Evolutionary conservation across 2,329 filamentous ascomycete species (phyloP).

Genomic region (Septoria linicola): DNA sequence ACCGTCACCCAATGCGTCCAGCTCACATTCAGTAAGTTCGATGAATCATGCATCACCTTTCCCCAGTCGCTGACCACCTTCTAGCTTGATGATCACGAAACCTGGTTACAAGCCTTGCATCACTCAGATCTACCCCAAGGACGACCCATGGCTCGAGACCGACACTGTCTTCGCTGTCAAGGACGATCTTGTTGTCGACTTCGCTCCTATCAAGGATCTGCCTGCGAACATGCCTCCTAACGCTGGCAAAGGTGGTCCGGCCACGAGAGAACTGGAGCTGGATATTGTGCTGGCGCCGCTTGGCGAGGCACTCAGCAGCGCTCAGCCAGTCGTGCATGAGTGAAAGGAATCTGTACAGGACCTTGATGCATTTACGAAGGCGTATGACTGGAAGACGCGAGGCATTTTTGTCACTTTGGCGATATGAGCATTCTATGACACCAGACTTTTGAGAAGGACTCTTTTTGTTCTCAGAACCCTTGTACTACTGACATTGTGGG

Average conservation of each 20-base stretch:
- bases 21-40: slow-evolving; percentile 54
- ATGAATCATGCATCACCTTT: neutral
- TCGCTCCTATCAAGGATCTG: slow-evolving; percentile 53
- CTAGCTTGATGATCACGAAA: slow-evolving; percentile 22
- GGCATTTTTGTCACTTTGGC: neutral
- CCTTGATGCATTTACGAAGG: too few species aligned
- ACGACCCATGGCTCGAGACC: slow-evolving; percentile 58
- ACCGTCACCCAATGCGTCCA: slow-evolving; percentile 61
- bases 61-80: neutral
- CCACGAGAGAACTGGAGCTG: slow-evolving; percentile 55
- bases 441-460: neutral
- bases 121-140: slow-evolving; percentile 53
- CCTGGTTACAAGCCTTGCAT: slow-evolving; percentile 28
- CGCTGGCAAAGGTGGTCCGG: slow-evolving; percentile 35
- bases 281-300: slow-evolving; percentile 57
- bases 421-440: neutral
- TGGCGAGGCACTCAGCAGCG: slow-evolving; percentile 22
- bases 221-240: slow-evolving; percentile 51
- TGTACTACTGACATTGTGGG: too few species aligned
- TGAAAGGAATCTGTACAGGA: neutral
- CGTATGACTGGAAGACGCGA: too few species aligned
- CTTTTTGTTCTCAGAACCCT: neutral
- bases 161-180: slow-evolving; percentile 64
- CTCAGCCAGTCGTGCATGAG: slow-evolving; percentile 20
- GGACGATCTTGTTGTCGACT: slow-evolving; percentile 59